Percentiles rank a stretch among this genome's conserved stretches.
Conservation (phyloP, 345 rosid species). For the Eucalyptus dawsonii region DNA sequence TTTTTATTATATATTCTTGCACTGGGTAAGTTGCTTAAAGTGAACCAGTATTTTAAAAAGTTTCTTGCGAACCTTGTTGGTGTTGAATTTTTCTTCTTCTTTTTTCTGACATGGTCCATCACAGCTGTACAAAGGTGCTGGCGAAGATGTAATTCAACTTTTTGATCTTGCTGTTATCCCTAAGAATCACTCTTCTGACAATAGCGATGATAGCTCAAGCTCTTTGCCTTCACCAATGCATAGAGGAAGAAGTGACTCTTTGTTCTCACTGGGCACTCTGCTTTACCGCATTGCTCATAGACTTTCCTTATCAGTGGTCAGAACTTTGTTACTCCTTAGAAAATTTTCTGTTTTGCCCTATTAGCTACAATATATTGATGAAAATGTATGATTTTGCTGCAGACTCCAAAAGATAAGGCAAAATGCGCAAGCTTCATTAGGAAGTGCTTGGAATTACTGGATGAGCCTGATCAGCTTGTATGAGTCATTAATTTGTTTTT, state of each 20-base stretch:
- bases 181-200: slow-evolving; percentile 41
- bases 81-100: not conserved
- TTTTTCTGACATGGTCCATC: not conserved
- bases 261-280: slow-evolving; percentile 82
- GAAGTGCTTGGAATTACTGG: slow-evolving; percentile 75
- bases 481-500: not conserved
- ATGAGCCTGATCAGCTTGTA: slow-evolving; percentile 86
- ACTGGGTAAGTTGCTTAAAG: not conserved
- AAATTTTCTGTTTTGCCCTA: not conserved
- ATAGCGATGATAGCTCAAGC: slow-evolving; percentile 34
- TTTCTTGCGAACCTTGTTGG: not conserved
- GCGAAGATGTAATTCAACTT: slow-evolving; percentile 89
- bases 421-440: slow-evolving; percentile 74
- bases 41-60: not conserved
- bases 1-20: not conserved
- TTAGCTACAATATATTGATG: not conserved
- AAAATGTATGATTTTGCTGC: slow-evolving; percentile 5
- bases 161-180: slow-evolving; percentile 87
- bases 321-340: not conserved
- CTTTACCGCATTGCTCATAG: slow-evolving; percentile 89
- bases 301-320: slow-evolving; percentile 82
- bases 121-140: slow-evolving; percentile 90
- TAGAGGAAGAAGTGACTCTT: slow-evolving; percentile 55
- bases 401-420: slow-evolving; percentile 60
- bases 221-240: slow-evolving; percentile 48